phyloP scores from a whole-genome alignment of 805 yeast genomes.

The Myxozyma neglecta region DNA sequence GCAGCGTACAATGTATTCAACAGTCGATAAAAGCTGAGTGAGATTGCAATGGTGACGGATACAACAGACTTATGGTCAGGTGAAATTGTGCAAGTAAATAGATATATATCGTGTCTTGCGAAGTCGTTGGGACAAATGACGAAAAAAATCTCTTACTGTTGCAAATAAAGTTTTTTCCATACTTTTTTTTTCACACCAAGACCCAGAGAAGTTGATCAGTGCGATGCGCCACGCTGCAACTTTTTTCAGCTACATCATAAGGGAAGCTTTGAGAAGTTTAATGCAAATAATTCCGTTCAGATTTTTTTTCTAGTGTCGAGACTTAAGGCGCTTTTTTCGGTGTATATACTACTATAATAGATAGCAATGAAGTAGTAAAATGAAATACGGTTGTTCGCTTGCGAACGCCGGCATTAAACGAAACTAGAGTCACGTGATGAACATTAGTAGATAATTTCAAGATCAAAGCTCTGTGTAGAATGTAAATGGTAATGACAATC shows the following conservation, averaged over 20 bases:
- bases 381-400: too few relatives aligned
- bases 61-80: not conserved
- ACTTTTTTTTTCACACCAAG: not conserved
- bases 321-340: too few relatives aligned
- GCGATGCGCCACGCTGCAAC: not conserved
- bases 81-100: not conserved
- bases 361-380: too few relatives aligned
- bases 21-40: not conserved
- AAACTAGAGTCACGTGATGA: not conserved
- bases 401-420: too few relatives aligned
- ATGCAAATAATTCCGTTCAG: too few relatives aligned
- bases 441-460: not conserved
- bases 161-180: not conserved
- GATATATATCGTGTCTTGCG: not conserved
- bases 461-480: not conserved
- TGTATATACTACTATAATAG: too few relatives aligned
- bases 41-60: not conserved
- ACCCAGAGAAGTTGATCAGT: not conserved
- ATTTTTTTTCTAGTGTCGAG: too few relatives aligned
- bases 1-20: not conserved
- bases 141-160: not conserved
- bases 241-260: not conserved
- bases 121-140: slow-evolving; percentile 5
- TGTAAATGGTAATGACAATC: too few relatives aligned
- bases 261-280: too few relatives aligned